A percentile compares a stretch with the other conserved stretches of the same genome.
These are phyloP conservation scores for Solanum phureja DNA, from an alignment of 257 asterid species.

Conservation along the genomic window DNA sequence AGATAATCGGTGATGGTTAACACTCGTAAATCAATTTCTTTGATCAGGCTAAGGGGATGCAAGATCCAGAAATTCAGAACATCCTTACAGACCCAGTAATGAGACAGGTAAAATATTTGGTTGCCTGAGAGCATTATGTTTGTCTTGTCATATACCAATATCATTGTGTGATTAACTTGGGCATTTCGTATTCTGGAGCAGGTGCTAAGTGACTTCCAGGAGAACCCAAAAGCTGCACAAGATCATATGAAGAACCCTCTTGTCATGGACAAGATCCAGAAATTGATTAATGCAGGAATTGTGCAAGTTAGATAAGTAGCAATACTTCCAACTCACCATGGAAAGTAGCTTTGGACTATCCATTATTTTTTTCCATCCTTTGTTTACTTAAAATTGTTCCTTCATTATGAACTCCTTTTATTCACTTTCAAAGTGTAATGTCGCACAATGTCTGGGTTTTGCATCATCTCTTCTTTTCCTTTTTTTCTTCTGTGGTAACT, in stretches of 20 bases:
- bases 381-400: neutral
- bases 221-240: conserved; percentile 76
- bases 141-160: neutral
- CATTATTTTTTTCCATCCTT: neutral
- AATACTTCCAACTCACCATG: neutral
- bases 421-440: neutral
- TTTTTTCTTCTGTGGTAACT: neutral
- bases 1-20: neutral
- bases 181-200: conserved; percentile 3
- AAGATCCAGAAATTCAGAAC: conserved; percentile 90
- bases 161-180: neutral
- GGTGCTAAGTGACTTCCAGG: conserved; percentile 76
- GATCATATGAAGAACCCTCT: conserved; percentile 78
- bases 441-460: neutral
- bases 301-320: conserved; percentile 49
- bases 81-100: conserved; percentile 90
- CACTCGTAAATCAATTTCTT: neutral
- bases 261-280: conserved; percentile 89
- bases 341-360: neutral
- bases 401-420: neutral
- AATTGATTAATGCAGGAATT: conserved; percentile 77
- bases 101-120: conserved; percentile 60
- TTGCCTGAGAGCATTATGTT: neutral
- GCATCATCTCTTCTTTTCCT: neutral
- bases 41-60: conserved; percentile 82